Conservation (phyloP, 2,329 filamentous ascomycete species). For the Domatiomyces catenatus region DNA sequence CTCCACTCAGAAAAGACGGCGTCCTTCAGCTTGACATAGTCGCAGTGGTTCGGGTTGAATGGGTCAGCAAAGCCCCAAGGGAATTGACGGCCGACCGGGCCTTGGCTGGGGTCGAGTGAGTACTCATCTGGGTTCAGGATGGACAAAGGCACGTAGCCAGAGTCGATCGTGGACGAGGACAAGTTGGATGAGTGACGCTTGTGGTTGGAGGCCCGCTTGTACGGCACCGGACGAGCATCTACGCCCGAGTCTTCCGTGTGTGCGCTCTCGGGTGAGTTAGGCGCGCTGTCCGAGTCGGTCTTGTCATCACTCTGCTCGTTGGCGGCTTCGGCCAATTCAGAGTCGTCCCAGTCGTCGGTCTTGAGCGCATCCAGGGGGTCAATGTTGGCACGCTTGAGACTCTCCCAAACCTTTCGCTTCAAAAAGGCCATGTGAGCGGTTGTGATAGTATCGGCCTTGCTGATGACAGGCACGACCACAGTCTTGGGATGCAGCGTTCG, state of each 20-base stretch:
- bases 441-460: conserved; percentile 95
- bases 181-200: conserved; percentile 22
- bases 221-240: conserved; percentile 3
- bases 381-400: conserved; percentile 67
- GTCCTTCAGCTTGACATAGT: conserved; percentile 81
- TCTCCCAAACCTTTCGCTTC: conserved; percentile 80
- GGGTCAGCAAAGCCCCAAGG: conserved; percentile 96
- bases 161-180: conserved; percentile 14
- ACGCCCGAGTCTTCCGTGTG: conserved; percentile 14
- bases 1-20: conserved; percentile 91
- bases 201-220: conserved; percentile 12
- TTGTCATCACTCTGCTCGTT: conserved; percentile 30
- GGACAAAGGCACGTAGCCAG: conserved; percentile 61
- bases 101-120: conserved; percentile 37
- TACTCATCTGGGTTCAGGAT: conserved; percentile 90
- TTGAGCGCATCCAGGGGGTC: conserved; percentile 80
- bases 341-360: conserved; percentile 60
- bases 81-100: conserved; percentile 63
- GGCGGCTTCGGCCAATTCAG: conserved; percentile 44
- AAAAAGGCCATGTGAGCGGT: conserved; percentile 82
- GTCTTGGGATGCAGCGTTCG: conserved; percentile 83
- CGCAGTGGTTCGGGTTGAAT: conserved; percentile 79
- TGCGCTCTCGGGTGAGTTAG: conserved; percentile 15
- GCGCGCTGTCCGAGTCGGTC: conserved; percentile 16
- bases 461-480: conserved; percentile 85